Base-by-base conservation (phyloP, 495 filamentous ascomycete genomes). In the Tetracladium marchalianum region DNA sequence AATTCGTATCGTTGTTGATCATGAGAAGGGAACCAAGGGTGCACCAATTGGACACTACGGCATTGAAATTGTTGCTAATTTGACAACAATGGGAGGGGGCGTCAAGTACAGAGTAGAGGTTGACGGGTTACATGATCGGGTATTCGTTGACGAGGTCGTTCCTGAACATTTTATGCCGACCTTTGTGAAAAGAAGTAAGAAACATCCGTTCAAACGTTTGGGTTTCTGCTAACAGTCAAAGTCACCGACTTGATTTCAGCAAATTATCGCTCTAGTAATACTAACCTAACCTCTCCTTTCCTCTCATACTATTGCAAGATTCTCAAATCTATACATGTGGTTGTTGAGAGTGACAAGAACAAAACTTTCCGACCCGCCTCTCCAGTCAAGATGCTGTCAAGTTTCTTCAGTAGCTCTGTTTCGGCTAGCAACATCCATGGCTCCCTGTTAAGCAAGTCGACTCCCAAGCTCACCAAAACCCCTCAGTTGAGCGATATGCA, bases 351-450 rank as follows among this genome's bases (percentile, higher is more conserved):
- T 5, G 74, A 80, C 58, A 81, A 70, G 59, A 68, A 67, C 47
- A 77, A 67, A 55, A 76, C 71, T 0, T 82, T 86, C 53, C 73
- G 87, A 16, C 80, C 84, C 10, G 76, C 81, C 10, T 95, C 89
- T 9, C 90, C 92, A 0, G 86, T 90, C 32, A 98, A 97, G 62
- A 65, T 96, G 56, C 72, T 98, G 19, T 92, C 89, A 0, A 92
- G 76, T 53, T 74, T 98, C 41, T 68, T 95, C 27, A 77, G 77
- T 39, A 50, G 32, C 12, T 55, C 52, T 18, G 46, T 43, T 5
- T 35, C 44, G 4, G 55, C 56, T 8, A 40, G 49, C 19, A 51
- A 31, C 35, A 44, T 43, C 43, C 46, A 33, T 24, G 42, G 38
- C 4, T 54, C 50, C 18, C 7, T 17, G 0, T 38, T 31, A 17